Conservation (phyloP, 2,329 filamentous ascomycete genomes). For the Lachnellula hyalina region DNA sequence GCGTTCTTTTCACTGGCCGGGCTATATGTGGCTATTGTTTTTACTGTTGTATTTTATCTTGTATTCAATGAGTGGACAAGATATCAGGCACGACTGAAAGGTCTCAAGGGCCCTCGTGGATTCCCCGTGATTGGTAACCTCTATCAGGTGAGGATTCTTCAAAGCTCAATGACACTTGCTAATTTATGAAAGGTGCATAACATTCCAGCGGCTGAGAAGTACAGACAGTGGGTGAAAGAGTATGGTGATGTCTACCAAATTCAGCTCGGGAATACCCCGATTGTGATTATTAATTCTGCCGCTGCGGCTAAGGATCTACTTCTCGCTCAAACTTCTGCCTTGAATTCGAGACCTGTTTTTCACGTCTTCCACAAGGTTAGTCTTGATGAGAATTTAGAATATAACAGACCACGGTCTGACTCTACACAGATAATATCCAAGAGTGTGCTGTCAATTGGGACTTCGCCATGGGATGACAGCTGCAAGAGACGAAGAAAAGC, state of each 20-base stretch:
- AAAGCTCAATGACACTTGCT: background rate
- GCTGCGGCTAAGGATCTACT: constrained; percentile 47
- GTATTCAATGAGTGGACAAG: constrained; percentile 1
- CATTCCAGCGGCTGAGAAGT: constrained; percentile 43
- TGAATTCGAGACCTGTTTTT: constrained; percentile 51
- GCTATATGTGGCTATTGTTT: background rate
- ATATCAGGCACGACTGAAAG: constrained; percentile 38
- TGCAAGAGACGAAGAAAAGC: constrained; percentile 61
- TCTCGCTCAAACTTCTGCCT: constrained; percentile 42
- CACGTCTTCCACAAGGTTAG: constrained; percentile 54
- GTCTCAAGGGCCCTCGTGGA: constrained; percentile 42
- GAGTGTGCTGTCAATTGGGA: constrained; percentile 41
- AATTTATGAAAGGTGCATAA: background rate
- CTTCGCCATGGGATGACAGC: constrained; percentile 57
- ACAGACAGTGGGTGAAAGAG: constrained; percentile 46
- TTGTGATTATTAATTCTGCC: constrained; percentile 52
- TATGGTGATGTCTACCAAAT: constrained; percentile 50
- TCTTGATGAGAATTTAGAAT: background rate
- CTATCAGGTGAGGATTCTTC: constrained; percentile 30
- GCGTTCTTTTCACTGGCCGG: too few species aligned
- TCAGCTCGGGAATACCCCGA: constrained; percentile 48
- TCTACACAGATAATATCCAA: background rate
- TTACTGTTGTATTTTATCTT: background rate
- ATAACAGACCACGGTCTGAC: constrained; percentile 36
- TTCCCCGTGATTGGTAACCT: constrained; percentile 49